Percentiles rank a stretch among this genome's conserved stretches.
Evolutionary conservation across 2,329 filamentous ascomycete genomes (phyloP).

Genomic region (Cladosporium sp.): DNA sequence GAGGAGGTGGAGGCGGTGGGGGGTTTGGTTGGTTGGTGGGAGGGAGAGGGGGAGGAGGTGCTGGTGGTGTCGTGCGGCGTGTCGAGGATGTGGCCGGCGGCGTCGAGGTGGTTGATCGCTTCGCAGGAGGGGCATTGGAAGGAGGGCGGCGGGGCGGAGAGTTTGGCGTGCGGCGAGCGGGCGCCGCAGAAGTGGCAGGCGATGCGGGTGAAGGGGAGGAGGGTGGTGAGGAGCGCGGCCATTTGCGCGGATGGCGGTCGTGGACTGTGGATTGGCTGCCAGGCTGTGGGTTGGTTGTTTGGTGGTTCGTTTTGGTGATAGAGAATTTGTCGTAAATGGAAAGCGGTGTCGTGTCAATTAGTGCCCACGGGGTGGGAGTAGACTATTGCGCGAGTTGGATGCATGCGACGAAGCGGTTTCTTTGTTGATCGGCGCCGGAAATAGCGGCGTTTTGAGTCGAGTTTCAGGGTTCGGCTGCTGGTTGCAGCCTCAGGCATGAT

Average conservation of each 20-base stretch:
- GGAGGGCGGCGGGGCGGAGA: slow-evolving; percentile 49
- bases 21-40: no score
- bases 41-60: slow-evolving; percentile 58
- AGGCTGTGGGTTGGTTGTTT: background rate
- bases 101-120: slow-evolving; percentile 81
- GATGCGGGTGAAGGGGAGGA: slow-evolving; percentile 23
- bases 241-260: background rate
- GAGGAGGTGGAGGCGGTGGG: background rate
- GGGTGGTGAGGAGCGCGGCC: background rate
- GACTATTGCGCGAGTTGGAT: no score
- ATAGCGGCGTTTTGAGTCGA: slow-evolving; percentile 7
- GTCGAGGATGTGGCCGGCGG: slow-evolving; percentile 87
- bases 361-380: no score
- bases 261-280: background rate
- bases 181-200: slow-evolving; percentile 78
- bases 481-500: no score
- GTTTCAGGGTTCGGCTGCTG: no score
- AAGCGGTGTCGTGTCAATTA: background rate
- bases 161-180: slow-evolving; percentile 55
- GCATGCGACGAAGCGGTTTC: no score
- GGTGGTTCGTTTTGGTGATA: background rate
- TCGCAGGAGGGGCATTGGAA: slow-evolving; percentile 76
- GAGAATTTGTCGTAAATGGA: background rate
- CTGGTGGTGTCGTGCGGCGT: slow-evolving; percentile 56
- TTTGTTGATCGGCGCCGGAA: background rate